Conservation (phyloP, 805 yeast genomes). For the Candida maris region DNA sequence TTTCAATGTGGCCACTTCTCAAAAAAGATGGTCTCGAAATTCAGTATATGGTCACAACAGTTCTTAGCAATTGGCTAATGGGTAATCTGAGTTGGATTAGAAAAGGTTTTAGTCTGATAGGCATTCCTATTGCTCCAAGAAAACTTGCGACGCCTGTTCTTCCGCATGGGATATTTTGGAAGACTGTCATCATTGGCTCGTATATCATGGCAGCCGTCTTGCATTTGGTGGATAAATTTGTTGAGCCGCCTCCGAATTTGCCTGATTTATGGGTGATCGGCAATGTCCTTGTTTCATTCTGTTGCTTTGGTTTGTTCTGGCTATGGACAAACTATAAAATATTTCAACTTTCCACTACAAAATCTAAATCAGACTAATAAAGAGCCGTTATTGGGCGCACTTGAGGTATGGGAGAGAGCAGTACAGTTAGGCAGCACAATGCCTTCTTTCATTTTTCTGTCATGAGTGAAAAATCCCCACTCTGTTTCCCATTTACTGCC, state of each 20-base stretch:
- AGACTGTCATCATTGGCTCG: slow-evolving; percentile 46
- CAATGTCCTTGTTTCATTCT: slow-evolving; percentile 71
- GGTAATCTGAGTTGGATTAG: slow-evolving; percentile 59
- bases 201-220: slow-evolving; percentile 45
- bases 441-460: slow-evolving; percentile 44
- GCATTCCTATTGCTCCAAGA: slow-evolving; percentile 24
- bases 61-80: slow-evolving; percentile 75
- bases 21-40: slow-evolving; percentile 67
- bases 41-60: slow-evolving; percentile 63
- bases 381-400: not conserved
- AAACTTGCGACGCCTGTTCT: slow-evolving; percentile 34
- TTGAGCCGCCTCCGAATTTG: slow-evolving; percentile 52
- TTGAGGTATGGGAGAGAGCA: slow-evolving; percentile 9
- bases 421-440: slow-evolving; percentile 39
- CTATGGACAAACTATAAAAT: slow-evolving; percentile 72
- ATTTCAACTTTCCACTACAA: slow-evolving; percentile 29
- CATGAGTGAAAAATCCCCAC: slow-evolving; percentile 61
- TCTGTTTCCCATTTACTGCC: slow-evolving; percentile 60
- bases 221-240: slow-evolving; percentile 50
- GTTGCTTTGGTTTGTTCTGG: slow-evolving; percentile 72
- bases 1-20: slow-evolving; percentile 85
- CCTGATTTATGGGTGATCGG: slow-evolving; percentile 87
- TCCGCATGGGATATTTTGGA: slow-evolving; percentile 51
- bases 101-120: slow-evolving; percentile 29
- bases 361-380: slow-evolving; percentile 14